These are phyloP conservation scores for Ogataea naganishii DNA, from an alignment of 805 yeast genomes.

Conservation along the genomic window DNA sequence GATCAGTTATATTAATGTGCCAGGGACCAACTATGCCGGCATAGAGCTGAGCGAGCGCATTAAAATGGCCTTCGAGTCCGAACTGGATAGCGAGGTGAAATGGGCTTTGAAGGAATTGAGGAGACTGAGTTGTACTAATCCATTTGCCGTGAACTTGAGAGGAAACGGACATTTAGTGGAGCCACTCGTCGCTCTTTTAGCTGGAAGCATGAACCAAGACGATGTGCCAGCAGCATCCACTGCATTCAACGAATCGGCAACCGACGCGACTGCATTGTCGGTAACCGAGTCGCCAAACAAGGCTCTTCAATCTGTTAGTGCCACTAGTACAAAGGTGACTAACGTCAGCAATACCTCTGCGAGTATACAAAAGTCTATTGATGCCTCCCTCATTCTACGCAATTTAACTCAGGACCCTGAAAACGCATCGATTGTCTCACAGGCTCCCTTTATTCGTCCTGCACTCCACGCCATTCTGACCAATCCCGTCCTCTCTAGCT, in stretches of 20 bases:
- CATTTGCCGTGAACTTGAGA: slow-evolving; percentile 32
- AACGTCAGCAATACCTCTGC: slow-evolving; percentile 3
- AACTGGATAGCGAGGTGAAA: slow-evolving; percentile 55
- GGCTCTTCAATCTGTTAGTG: not conserved
- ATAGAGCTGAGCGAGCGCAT: slow-evolving; percentile 57
- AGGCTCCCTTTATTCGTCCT: slow-evolving; percentile 25
- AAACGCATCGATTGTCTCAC: slow-evolving; percentile 71
- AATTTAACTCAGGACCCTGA: slow-evolving; percentile 78
- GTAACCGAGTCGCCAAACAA: too few relatives aligned
- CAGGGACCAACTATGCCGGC: slow-evolving; percentile 39
- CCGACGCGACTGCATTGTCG: too few relatives aligned
- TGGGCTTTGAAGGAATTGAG: slow-evolving; percentile 60
- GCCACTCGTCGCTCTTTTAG: slow-evolving; percentile 14
- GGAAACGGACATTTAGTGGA: slow-evolving; percentile 32
- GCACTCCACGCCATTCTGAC: slow-evolving; percentile 38
- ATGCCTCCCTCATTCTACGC: slow-evolving; percentile 61
- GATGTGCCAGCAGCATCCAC: too few relatives aligned
- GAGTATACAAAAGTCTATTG: slow-evolving; percentile 24
- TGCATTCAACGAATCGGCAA: too few relatives aligned
- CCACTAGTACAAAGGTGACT: not conserved
- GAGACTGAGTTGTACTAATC: slow-evolving; percentile 31
- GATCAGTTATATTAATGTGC: slow-evolving; percentile 20
- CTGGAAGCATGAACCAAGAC: too few relatives aligned
- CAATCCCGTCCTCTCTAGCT: slow-evolving; percentile 28
- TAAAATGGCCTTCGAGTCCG: slow-evolving; percentile 59